Evolutionary conservation across 768 basidiomycete genomes (phyloP), one percentile per base, ranked within the genome.

Genomic region (Mycena floridula): DNA sequence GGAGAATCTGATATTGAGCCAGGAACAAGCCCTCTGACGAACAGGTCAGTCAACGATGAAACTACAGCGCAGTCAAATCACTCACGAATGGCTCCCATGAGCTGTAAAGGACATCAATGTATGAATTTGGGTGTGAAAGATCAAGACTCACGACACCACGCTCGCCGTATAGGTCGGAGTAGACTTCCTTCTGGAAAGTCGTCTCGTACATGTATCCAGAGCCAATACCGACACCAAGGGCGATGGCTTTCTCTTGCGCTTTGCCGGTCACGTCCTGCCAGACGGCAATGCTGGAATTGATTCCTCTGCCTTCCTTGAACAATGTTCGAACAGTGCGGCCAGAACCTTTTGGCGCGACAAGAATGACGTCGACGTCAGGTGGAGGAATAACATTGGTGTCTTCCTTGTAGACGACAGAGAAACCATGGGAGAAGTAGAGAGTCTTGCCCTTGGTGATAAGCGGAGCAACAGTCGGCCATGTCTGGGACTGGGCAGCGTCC

Each of bases 351-450:
- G 96, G 96, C 9, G 96, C 96, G 48, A 96, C 95, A 56, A 99
- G 89, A 65, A 99, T 98, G 58, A 99, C 96, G 63, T 99, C 96
- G 52, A 99, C 90, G 60, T 97, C 92, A 16, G 74, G 59, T 37
- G 96, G 96, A 50, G 92, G 89, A 45, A 94, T 58, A 54, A 99
- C 92, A 45, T 94, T 77, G 54, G 96, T 99, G 67, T 96, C 91
- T 5, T 99, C 81, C 77, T 94, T 91, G 82, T 85, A 99, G 44
- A 99, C 92, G 53, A 98, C 80, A 52, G 95, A 98, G 85, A 99
- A 99, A 59, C 96, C 96, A 66, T 99, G 96, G 5, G 95, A 92
- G 77, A 99, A 99, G 84, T 99, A 99, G 51, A 99, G 86, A n/a
- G 96, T 99, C 79, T 99, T 98, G 72, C 90, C 96, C 80, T 94